A percentile compares a stretch with the other conserved stretches of the same genome.
Conservation (phyloP, 345 rosid species). For the Syzygium aromaticum region DNA sequence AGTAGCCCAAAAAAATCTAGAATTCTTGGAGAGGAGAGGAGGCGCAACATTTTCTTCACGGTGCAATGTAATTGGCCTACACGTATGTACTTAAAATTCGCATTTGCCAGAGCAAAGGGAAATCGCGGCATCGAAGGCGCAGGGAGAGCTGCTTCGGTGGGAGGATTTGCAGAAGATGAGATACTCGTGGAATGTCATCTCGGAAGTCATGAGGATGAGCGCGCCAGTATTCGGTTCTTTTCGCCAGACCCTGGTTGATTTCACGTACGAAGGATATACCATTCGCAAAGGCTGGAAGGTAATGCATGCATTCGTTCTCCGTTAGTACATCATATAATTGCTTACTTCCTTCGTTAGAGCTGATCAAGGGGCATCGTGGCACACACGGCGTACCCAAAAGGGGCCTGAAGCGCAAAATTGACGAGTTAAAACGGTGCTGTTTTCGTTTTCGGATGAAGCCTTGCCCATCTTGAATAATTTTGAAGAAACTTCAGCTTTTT, state of each 20-base stretch:
- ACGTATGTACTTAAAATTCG: not conserved
- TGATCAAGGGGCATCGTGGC: not conserved
- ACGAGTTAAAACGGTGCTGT: not conserved
- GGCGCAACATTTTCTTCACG: not conserved
- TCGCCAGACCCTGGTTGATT: constrained; percentile 22
- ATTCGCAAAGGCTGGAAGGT: constrained; percentile 50
- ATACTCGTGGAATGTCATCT: not conserved
- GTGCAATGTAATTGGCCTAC: not conserved
- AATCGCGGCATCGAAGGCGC: not conserved
- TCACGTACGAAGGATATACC: constrained; percentile 21
- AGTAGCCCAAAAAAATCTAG: not conserved
- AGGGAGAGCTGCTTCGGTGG: not conserved
- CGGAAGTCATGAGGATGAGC: not conserved
- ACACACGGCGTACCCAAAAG: not conserved
- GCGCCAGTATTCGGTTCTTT: not conserved
- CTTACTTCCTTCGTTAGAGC: not conserved
- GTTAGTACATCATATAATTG: not conserved
- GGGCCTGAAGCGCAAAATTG: not conserved
- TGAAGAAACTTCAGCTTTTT: not conserved
- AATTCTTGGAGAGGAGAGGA: not conserved
- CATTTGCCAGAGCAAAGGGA: not conserved
- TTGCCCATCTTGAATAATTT: not conserved
- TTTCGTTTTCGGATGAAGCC: not conserved
- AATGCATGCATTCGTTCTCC: not conserved
- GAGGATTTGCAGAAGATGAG: constrained; percentile 5